Evolutionary conservation across 2,329 filamentous ascomycete genomes (phyloP).

Genomic region (Helicocarpus griseus): DNA sequence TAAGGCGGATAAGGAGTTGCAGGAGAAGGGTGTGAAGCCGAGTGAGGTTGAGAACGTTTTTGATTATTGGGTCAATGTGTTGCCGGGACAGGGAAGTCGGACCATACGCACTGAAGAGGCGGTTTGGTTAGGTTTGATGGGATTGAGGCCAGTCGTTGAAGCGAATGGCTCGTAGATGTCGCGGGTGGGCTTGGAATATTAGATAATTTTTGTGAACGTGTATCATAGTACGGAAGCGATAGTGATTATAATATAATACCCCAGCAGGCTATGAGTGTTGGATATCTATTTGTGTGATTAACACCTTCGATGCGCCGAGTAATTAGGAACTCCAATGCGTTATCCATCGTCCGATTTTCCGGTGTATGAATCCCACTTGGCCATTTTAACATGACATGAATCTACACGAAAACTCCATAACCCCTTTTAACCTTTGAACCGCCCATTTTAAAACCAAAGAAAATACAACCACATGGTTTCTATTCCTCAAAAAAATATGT

Average conservation of each 20-base stretch:
- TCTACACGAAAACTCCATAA: neutral
- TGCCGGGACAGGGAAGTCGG: slow-evolving; percentile 70
- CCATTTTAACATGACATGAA: neutral
- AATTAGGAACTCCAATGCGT: neutral
- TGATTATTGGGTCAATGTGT: slow-evolving; percentile 73
- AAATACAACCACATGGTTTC: neutral
- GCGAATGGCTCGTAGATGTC: slow-evolving; percentile 11
- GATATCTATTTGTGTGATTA: neutral
- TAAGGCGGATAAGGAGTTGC: slow-evolving; percentile 49
- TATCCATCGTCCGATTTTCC: neutral
- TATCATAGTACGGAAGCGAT: too few relatives aligned
- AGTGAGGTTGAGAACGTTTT: slow-evolving; percentile 61
- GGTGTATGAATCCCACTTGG: neutral
- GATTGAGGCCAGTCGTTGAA: slow-evolving; percentile 48
- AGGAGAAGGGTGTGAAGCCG: slow-evolving; percentile 53
- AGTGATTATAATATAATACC: too few relatives aligned
- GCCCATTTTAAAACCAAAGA: neutral
- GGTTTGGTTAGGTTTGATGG: slow-evolving; percentile 64
- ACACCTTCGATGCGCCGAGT: neutral
- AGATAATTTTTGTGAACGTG: too few relatives aligned
- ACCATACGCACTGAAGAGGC: slow-evolving; percentile 80
- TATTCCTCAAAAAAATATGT: neutral
- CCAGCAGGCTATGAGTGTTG: neutral
- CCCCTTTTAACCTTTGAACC: neutral
- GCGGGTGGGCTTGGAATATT: neutral